phyloP scores from a whole-genome alignment of 1,284 basidiomycete species.

The Macrocystidia cucumis region DNA sequence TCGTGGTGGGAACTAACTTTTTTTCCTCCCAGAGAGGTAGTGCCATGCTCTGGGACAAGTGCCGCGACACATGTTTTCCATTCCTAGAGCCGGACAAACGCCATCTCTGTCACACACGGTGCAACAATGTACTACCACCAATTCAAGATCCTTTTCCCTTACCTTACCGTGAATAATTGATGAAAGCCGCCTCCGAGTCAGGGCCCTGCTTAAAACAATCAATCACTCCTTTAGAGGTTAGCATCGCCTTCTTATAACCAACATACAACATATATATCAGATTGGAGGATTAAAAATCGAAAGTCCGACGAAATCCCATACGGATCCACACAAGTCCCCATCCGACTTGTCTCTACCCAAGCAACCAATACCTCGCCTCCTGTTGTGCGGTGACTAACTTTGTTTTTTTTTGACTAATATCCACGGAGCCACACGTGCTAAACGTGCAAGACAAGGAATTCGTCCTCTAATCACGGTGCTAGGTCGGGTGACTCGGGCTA shows the following conservation, averaged over 20 bases:
- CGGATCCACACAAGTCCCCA: conserved; percentile 22
- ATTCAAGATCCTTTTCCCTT: background rate
- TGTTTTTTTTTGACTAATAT: conserved; percentile 8
- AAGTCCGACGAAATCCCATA: conserved; percentile 33
- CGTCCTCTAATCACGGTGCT: too few species aligned
- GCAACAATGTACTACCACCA: background rate
- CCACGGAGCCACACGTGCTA: conserved; percentile 6
- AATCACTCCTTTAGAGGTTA: background rate
- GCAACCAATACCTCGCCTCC: conserved; percentile 11
- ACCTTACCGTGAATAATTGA: background rate
- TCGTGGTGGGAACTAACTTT: background rate
- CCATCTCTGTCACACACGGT: background rate
- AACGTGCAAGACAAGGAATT: conserved; percentile 7
- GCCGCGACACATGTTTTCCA: background rate
- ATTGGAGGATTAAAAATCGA: conserved; percentile 22
- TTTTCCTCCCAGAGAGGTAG: background rate
- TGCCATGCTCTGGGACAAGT: too few species aligned
- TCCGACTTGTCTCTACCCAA: conserved; percentile 9
- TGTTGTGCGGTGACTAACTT: conserved; percentile 14
- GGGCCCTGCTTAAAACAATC: background rate
- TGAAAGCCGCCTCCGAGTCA: background rate
- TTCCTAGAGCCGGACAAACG: background rate
- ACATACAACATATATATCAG: conserved; percentile 4
- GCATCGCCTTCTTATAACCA: conserved; percentile 1
- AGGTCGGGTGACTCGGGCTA: conserved; percentile 5